phyloP scores from a whole-genome alignment of 2,329 filamentous ascomycete species.

The Onygena corvina region DNA sequence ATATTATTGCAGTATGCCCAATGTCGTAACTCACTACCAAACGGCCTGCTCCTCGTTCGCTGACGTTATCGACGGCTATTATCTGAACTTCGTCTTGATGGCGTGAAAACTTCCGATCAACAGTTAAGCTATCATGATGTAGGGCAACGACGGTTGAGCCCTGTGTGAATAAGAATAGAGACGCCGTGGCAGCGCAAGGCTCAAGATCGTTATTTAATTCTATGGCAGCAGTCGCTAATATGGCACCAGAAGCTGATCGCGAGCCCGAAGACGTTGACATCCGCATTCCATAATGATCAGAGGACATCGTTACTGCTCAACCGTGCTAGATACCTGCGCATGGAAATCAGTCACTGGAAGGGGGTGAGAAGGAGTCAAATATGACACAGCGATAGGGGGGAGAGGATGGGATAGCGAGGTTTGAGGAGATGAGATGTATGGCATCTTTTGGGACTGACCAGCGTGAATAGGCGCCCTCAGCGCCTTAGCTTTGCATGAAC shows the following conservation, averaged over 20 bases:
- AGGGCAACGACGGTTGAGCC: slow-evolving; percentile 71
- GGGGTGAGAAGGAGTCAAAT: neutral
- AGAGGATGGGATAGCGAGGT: neutral
- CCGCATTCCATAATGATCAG: slow-evolving; percentile 45
- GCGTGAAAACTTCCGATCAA: slow-evolving; percentile 73
- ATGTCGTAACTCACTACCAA: slow-evolving; percentile 88
- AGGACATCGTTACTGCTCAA: slow-evolving; percentile 32
- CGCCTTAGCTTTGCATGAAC: slow-evolving; percentile 7
- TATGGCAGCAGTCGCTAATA: slow-evolving; percentile 20
- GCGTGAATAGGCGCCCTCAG: neutral
- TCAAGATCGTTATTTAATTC: slow-evolving; percentile 49
- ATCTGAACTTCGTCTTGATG: slow-evolving; percentile 75
- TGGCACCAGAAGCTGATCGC: slow-evolving; percentile 44
- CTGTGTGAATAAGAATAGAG: slow-evolving; percentile 80
- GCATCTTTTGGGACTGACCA: slow-evolving; percentile 1
- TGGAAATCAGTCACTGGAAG: neutral
- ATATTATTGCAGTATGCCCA: slow-evolving; percentile 84
- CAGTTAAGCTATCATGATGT: slow-evolving; percentile 81
- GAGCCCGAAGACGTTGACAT: slow-evolving; percentile 49
- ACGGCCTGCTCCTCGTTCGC: slow-evolving; percentile 70
- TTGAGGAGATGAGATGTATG: neutral
- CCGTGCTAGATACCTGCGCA: neutral
- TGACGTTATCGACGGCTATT: slow-evolving; percentile 81
- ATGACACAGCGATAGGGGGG: neutral
- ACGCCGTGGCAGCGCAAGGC: slow-evolving; percentile 79